phyloP scores from a whole-genome alignment of 768 basidiomycete species.

The Amyloporia xantha region DNA sequence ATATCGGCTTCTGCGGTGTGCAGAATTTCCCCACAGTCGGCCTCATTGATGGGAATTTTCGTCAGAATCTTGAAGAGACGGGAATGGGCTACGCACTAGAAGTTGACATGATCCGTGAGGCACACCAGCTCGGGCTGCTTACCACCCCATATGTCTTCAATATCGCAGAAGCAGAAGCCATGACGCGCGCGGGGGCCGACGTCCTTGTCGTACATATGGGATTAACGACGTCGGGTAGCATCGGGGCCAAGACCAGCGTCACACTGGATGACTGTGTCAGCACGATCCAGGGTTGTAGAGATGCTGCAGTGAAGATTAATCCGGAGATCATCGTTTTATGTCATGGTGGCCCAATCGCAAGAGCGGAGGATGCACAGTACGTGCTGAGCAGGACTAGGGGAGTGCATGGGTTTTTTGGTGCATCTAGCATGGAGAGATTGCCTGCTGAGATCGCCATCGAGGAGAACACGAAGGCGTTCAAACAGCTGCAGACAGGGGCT shows the following conservation, averaged over 20 bases:
- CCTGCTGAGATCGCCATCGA: conserved; percentile 14
- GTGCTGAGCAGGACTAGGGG: conserved; percentile 13
- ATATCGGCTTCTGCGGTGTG: conserved; percentile 17
- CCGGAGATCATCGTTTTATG: conserved; percentile 13
- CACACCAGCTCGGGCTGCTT: conserved; percentile 13
- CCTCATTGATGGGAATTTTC: conserved; percentile 15
- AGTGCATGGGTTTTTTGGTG: conserved; percentile 16
- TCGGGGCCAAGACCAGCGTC: conserved; percentile 13
- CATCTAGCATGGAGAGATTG: conserved; percentile 16
- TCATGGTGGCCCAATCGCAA: conserved; percentile 14
- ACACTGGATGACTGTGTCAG: conserved; percentile 15
- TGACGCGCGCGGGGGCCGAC: conserved; percentile 15
- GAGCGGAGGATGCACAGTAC: conserved; percentile 13
- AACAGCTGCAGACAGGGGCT: conserved; percentile 4
- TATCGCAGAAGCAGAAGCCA: conserved; percentile 10
- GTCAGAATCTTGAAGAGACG: conserved; percentile 18
- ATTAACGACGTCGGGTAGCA: conserved; percentile 16
- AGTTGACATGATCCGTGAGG: conserved; percentile 16
- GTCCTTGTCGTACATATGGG: conserved; percentile 18
- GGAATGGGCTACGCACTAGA: conserved; percentile 17
- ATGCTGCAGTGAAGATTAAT: conserved; percentile 12
- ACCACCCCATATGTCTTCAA: conserved; percentile 16
- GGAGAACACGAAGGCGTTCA: conserved; percentile 15
- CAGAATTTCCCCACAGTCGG: conserved; percentile 20
- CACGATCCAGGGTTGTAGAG: conserved; percentile 14